These are phyloP conservation scores for Setomelanomma holmii DNA, from an alignment of 2,329 filamentous ascomycete genomes.

Conservation along the genomic window DNA sequence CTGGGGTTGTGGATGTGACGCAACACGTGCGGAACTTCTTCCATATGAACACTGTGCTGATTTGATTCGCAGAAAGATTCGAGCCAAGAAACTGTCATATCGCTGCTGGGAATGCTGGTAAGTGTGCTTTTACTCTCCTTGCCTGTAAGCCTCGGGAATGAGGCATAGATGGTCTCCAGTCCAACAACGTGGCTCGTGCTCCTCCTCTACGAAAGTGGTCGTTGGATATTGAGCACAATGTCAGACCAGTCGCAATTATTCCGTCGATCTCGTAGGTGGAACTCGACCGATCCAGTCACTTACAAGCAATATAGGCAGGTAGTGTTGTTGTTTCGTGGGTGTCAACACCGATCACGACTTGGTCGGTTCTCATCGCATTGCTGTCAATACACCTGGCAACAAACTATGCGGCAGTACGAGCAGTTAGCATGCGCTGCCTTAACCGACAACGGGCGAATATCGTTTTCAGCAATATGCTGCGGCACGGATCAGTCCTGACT, in stretches of 20 bases:
- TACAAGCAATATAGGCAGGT: conserved; percentile 61
- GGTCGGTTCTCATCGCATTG: conserved; percentile 73
- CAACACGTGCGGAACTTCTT: conserved; percentile 18
- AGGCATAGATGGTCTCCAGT: background rate
- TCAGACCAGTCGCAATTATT: conserved; percentile 6
- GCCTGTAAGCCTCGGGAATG: background rate
- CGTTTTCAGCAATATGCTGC: conserved; percentile 64
- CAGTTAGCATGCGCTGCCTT: conserved; percentile 82
- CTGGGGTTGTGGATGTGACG: conserved; percentile 9
- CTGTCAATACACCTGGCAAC: conserved; percentile 79
- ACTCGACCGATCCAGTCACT: conserved; percentile 18
- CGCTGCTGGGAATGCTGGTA: conserved; percentile 82
- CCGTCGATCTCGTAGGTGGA: conserved; percentile 4
- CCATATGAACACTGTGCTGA: conserved; percentile 27
- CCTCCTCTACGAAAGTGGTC: background rate
- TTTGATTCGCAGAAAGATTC: conserved; percentile 72
- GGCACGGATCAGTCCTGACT: conserved; percentile 58
- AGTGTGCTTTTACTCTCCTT: conserved; percentile 26
- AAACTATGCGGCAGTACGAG: conserved; percentile 85
- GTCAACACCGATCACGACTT: conserved; percentile 74
- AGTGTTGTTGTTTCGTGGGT: conserved; percentile 81
- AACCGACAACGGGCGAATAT: conserved; percentile 88
- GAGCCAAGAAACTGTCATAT: conserved; percentile 93
- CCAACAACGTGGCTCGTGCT: background rate
- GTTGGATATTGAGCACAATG: conserved; percentile 3